phyloP scores from a whole-genome alignment of 106 monocot species.

The Dendrobium chrysotoxum region DNA sequence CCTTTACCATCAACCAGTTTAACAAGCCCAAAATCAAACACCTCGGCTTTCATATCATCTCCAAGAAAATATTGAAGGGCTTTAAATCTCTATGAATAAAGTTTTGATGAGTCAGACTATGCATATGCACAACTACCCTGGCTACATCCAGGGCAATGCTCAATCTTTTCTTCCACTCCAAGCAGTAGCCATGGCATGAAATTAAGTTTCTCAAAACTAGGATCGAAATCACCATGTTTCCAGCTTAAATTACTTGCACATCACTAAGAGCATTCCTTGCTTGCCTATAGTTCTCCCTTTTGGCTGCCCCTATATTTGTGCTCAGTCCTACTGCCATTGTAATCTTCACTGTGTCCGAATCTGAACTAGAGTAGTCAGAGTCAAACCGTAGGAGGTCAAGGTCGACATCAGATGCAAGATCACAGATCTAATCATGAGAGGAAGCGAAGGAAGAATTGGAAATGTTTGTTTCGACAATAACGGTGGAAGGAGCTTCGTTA shows the following conservation, averaged over 20 bases:
- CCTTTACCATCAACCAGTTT: conserved; percentile 30
- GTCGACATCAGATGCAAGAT: too few relatives aligned
- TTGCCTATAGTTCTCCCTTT: conserved; percentile 20
- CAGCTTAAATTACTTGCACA: conserved; percentile 30
- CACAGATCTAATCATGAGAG: too few relatives aligned
- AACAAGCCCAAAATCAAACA: conserved; percentile 40
- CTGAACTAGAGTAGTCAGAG: conserved; percentile 27
- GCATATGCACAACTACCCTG: conserved; percentile 34
- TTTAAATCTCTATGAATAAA: conserved; percentile 49
- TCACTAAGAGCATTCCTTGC: conserved; percentile 27
- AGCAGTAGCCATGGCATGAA: conserved; percentile 36
- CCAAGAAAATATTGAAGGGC: conserved; percentile 40
- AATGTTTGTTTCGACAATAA: too few relatives aligned
- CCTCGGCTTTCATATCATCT: conserved; percentile 46
- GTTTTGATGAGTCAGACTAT: conserved; percentile 35
- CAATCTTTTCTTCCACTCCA: conserved; percentile 37
- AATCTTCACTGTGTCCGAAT: conserved; percentile 33
- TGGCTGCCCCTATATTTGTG: conserved; percentile 9
- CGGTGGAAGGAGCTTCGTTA: too few relatives aligned
- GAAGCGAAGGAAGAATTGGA: too few relatives aligned
- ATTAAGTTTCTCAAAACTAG: conserved; percentile 33
- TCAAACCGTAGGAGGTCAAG: too few relatives aligned
- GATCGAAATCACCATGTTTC: conserved; percentile 37
- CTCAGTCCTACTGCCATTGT: conserved; percentile 23
- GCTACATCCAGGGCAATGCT: conserved; percentile 45